These are phyloP conservation scores for Saccharomycopsis schoenii DNA, from an alignment of 805 yeast species.

Conservation along the genomic window DNA sequence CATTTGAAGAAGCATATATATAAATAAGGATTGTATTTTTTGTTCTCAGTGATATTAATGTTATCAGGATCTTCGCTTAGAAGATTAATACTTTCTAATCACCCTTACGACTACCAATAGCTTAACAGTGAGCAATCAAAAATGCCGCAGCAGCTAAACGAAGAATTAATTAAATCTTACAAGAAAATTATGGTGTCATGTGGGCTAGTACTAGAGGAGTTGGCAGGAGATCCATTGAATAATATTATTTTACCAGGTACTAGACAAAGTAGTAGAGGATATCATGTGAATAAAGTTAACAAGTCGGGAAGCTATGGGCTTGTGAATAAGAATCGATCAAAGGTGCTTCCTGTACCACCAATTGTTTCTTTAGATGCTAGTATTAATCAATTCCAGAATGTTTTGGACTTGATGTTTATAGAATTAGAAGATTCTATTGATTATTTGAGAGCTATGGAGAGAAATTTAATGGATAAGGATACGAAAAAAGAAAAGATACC, in stretches of 20 bases:
- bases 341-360: neutral
- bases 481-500: neutral
- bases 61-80: too few relatives aligned
- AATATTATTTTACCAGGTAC: slow-evolving; percentile 11
- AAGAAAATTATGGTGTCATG: slow-evolving; percentile 6
- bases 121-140: neutral
- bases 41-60: too few relatives aligned
- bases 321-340: neutral
- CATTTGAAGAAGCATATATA: too few relatives aligned
- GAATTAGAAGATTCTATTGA: slow-evolving; percentile 15
- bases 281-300: neutral
- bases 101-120: too few relatives aligned
- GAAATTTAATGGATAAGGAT: neutral
- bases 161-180: slow-evolving; percentile 12
- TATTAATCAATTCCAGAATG: slow-evolving; percentile 11
- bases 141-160: slow-evolving; percentile 7
- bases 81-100: too few relatives aligned
- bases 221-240: slow-evolving; percentile 16
- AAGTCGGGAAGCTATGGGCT: neutral
- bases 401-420: slow-evolving; percentile 17
- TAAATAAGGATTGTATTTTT: too few relatives aligned
- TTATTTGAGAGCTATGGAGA: slow-evolving; percentile 7
- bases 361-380: slow-evolving; percentile 9
- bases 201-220: slow-evolving; percentile 14
- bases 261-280: neutral